Conservation (phyloP, 2,329 filamentous ascomycete species). For the Capronia americana region DNA sequence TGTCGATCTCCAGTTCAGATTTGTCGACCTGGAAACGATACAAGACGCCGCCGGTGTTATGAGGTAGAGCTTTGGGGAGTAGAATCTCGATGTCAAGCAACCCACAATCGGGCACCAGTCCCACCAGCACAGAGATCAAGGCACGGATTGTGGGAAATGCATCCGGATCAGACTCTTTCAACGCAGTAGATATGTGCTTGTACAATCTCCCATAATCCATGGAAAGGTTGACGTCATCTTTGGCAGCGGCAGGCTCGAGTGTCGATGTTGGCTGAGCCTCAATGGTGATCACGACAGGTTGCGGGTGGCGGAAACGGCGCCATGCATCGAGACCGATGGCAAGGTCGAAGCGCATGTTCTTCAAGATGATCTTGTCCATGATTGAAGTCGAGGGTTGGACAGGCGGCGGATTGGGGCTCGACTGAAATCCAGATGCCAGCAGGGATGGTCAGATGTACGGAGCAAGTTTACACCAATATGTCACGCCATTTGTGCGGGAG, state of each 20-base stretch:
- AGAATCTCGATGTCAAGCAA: slow-evolving; percentile 35
- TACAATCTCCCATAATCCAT: slow-evolving; percentile 57
- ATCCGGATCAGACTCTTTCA: slow-evolving; percentile 17
- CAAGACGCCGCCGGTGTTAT: slow-evolving; percentile 52
- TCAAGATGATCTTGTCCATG: slow-evolving; percentile 44
- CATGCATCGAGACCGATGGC: slow-evolving; percentile 54
- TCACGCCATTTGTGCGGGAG: background rate
- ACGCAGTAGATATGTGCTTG: slow-evolving; percentile 46
- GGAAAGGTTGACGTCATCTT: slow-evolving; percentile 54
- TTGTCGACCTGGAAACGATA: slow-evolving; percentile 43
- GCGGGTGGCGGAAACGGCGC: slow-evolving; percentile 52
- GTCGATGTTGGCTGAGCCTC: slow-evolving; percentile 52
- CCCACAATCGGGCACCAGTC: slow-evolving; percentile 28
- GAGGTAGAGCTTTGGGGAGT: slow-evolving; percentile 54
- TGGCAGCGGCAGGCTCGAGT: slow-evolving; percentile 48
- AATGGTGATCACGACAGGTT: slow-evolving; percentile 53
- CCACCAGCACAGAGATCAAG: slow-evolving; percentile 28
- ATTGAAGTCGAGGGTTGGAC: background rate
- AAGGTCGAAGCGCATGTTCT: slow-evolving; percentile 52
- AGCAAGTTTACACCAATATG: background rate
- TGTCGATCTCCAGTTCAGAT: slow-evolving; percentile 28
- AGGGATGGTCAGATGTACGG: background rate
- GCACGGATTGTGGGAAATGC: slow-evolving; percentile 33
- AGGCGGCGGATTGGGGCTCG: background rate
- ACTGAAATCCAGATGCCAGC: background rate